Evolutionary conservation across 768 basidiomycete species (phyloP).

Genomic region (Dacryopinax primogenitus): DNA sequence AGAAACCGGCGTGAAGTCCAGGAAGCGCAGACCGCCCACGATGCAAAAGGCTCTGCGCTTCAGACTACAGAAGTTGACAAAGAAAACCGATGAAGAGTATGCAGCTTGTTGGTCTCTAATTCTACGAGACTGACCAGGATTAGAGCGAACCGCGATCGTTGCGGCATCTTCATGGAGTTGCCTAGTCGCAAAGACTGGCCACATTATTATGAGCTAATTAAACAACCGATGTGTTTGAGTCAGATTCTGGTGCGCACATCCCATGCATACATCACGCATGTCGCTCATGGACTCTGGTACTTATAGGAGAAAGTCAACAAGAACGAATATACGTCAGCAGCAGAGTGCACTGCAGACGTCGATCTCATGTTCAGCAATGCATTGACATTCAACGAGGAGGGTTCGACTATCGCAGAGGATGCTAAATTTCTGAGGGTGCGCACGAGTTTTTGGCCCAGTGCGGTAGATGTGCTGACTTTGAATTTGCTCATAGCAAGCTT

Average conservation of each 20-base stretch:
- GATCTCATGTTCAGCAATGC: slow-evolving; percentile 87
- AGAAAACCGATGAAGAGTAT: slow-evolving; percentile 58
- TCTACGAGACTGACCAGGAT: not conserved
- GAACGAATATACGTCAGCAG: slow-evolving; percentile 55
- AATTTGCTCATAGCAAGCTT: not conserved
- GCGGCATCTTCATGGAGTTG: slow-evolving; percentile 69
- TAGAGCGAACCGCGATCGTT: slow-evolving; percentile 50
- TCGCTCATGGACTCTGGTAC: slow-evolving; percentile 10
- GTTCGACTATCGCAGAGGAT: slow-evolving; percentile 71
- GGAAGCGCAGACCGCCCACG: slow-evolving; percentile 12
- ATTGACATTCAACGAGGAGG: slow-evolving; percentile 74
- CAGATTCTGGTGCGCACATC: slow-evolving; percentile 52
- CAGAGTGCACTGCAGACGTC: slow-evolving; percentile 72
- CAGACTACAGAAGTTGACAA: slow-evolving; percentile 57
- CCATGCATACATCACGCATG: not conserved
- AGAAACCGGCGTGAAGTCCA: slow-evolving; percentile 31
- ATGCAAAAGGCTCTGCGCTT: slow-evolving; percentile 35
- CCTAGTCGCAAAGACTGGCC: slow-evolving; percentile 71
- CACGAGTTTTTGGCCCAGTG: not conserved
- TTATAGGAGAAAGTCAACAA: slow-evolving; percentile 64
- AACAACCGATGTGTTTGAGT: slow-evolving; percentile 65
- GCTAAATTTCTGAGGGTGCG: slow-evolving; percentile 50
- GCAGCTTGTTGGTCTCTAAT: slow-evolving; percentile 21
- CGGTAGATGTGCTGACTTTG: not conserved
- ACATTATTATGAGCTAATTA: slow-evolving; percentile 65